Evolutionary conservation across 257 asterid species (phyloP), one percentile per base, ranked within the genome.

Genomic region (Echites panduratus): DNA sequence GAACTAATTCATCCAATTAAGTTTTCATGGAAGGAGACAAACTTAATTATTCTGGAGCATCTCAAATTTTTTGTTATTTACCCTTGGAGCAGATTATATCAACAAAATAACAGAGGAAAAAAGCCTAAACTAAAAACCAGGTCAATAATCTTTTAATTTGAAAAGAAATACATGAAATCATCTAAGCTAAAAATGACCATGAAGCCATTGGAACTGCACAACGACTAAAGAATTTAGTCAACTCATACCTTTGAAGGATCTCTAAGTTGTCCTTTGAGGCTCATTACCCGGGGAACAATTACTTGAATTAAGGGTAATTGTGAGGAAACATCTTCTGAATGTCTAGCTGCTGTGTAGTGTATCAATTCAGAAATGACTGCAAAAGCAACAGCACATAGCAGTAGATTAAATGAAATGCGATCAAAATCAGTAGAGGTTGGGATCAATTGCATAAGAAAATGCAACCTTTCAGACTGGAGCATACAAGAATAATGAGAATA

Each of bases 321-420:
- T 68, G 90, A 75, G 63, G 95, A 80, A 86, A 87, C 92, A 80
- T 73, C 89, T 62, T 85, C 89, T 41, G 83, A 77, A 83, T 87
- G 80, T 86, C 91, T 89, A 59, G 87, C 91, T 70, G 96, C 73
- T 62, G 99, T 84, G 79, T 90, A 89, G 83, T 90, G 98, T 81
- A 95, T 95, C 79, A 95, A 82, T 80, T 95, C 99, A 70, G 98
- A 95, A 76, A 92, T 83, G 75, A 95, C 99, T 95, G 97, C 89
- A 74, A 73, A 70, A 40, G 54, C 35, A 69, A 77, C 13, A 78
- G 14, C 75, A 68, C 68, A 77, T 63, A 57, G 45, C 43, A 64
- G 64, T 24, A 22, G 73, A 73, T 58, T 61, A 71, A 75, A 68
- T 64, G 32, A 61, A 74, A 71, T 20, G 7, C 41, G 40, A 45